These are phyloP conservation scores for Rubia peregrina DNA, from an alignment of 305 asterid genomes.

Conservation along the genomic window DNA sequence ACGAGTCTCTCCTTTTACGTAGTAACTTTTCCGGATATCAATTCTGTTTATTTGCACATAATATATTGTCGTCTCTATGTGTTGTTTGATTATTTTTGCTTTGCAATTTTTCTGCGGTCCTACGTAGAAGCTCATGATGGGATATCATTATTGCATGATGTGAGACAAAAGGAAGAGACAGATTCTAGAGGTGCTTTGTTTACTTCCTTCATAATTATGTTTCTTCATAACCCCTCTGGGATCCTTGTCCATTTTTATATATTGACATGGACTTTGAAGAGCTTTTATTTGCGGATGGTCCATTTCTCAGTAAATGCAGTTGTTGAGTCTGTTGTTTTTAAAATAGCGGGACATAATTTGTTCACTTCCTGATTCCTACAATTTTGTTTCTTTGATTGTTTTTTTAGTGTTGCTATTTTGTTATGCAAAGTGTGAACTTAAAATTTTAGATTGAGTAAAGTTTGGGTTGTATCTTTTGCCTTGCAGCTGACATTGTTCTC, in stretches of 20 bases:
- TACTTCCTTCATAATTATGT: conserved; percentile 1
- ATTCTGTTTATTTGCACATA: background rate
- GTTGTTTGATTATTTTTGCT: conserved; percentile 3
- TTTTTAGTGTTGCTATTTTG: background rate
- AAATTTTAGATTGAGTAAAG: conserved; percentile 7
- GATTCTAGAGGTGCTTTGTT: conserved; percentile 65
- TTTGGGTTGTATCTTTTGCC: conserved; percentile 20
- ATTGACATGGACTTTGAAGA: background rate
- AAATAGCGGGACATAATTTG: background rate
- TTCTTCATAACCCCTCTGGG: background rate
- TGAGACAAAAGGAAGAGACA: conserved; percentile 83
- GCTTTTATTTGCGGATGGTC: background rate
- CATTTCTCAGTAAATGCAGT: background rate
- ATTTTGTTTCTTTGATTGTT: background rate
- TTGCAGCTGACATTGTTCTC: conserved; percentile 92
- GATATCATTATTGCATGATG: conserved; percentile 41
- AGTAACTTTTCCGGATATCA: background rate
- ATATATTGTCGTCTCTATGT: background rate
- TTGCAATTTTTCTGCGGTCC: background rate
- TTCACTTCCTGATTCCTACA: background rate
- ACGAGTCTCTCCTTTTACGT: background rate
- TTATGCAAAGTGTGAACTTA: background rate
- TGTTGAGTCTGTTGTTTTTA: background rate
- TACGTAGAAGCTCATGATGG: background rate
- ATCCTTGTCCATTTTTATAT: background rate